These are phyloP conservation scores for Spergularia bocconei DNA, from an alignment of 148 eudicot genomes.

Conservation along the genomic window DNA sequence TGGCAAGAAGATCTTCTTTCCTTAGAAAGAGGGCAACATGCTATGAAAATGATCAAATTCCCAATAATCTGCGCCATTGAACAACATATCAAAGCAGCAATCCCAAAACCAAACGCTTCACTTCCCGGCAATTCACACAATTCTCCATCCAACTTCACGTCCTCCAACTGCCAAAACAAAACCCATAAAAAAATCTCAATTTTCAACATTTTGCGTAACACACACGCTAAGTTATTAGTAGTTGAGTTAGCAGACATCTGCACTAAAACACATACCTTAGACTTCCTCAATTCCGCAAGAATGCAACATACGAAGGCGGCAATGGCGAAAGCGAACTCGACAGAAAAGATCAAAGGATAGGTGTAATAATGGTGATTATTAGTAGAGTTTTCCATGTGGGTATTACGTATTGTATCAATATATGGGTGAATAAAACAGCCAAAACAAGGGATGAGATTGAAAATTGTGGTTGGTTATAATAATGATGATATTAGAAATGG, in stretches of 20 bases:
- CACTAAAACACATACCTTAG: constrained; percentile 43
- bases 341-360: constrained; percentile 25
- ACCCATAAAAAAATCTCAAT: neutral
- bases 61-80: constrained; percentile 49
- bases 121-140: constrained; percentile 60
- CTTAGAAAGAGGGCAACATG: constrained; percentile 7
- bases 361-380: neutral
- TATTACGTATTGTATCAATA: neutral
- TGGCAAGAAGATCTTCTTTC: constrained; percentile 17
- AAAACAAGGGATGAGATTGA: constrained; percentile 12
- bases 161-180: constrained; percentile 34
- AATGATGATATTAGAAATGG: neutral
- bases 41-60: constrained; percentile 29
- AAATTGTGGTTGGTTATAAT: neutral
- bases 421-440: neutral
- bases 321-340: constrained; percentile 34
- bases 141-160: constrained; percentile 57
- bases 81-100: constrained; percentile 47
- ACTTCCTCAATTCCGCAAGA: constrained; percentile 62
- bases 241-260: neutral
- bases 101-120: constrained; percentile 53
- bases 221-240: too few relatives aligned
- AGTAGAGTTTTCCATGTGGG: constrained; percentile 23
- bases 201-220: too few relatives aligned
- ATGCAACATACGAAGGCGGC: constrained; percentile 49